Percentiles rank a stretch among this genome's conserved stretches.
phyloP scores from a whole-genome alignment of 169 alveolate species.

The Babesia bigemina region DNA sequence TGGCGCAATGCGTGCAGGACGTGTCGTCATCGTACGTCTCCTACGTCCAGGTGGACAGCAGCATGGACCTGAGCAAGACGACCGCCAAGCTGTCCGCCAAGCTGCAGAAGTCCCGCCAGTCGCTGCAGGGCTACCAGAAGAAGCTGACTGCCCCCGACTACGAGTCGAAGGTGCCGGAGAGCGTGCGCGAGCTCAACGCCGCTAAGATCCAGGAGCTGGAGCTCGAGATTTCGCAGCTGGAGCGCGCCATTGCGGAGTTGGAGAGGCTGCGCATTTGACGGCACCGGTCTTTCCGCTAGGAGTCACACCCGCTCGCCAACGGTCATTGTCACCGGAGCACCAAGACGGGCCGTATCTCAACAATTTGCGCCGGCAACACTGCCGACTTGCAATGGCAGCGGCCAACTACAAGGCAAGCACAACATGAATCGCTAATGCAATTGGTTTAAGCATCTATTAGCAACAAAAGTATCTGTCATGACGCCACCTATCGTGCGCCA shows the following conservation, averaged over 20 bases:
- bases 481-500: background rate
- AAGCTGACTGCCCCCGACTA: constrained; percentile 78
- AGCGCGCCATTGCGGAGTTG: constrained; percentile 60
- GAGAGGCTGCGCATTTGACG: constrained; percentile 38
- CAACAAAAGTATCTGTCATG: no score
- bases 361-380: no score
- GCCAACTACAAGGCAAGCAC: no score
- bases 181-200: constrained; percentile 75
- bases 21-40: constrained; percentile 38
- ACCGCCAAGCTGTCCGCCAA: constrained; percentile 46
- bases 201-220: constrained; percentile 76
- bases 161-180: constrained; percentile 83
- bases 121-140: constrained; percentile 74
- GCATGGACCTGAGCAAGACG: constrained; percentile 63
- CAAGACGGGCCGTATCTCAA: background rate
- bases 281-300: background rate
- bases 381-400: no score
- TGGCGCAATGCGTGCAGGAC: constrained; percentile 59
- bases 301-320: background rate
- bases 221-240: constrained; percentile 48
- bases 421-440: no score
- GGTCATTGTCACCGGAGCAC: background rate
- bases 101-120: constrained; percentile 38
- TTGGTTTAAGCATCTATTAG: no score
- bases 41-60: constrained; percentile 52